Evolutionary conservation across 768 basidiomycete species (phyloP).

Genomic region (Leccinellum rugosiceps): DNA sequence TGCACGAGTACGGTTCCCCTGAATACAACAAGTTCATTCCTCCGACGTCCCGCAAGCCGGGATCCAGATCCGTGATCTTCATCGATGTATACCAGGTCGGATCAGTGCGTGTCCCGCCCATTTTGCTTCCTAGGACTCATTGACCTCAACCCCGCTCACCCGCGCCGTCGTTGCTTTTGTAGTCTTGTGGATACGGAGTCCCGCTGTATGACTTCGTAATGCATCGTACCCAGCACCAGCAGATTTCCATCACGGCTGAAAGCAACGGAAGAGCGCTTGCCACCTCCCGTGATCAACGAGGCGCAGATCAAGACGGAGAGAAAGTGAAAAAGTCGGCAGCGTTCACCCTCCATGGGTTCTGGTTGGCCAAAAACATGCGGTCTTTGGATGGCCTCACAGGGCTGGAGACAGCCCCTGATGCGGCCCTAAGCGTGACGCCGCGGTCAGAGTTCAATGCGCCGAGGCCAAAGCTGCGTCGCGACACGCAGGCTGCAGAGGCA

Average conservation of each 20-base stretch:
- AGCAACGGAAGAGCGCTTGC: slow-evolving; percentile 31
- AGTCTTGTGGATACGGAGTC: slow-evolving; percentile 70
- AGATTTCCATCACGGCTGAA: slow-evolving; percentile 41
- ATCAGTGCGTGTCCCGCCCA: slow-evolving; percentile 30
- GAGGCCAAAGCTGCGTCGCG: slow-evolving; percentile 12
- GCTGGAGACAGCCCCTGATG: slow-evolving; percentile 30
- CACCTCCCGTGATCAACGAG: background rate
- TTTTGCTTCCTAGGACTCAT: background rate
- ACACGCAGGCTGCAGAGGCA: background rate
- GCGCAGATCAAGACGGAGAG: background rate
- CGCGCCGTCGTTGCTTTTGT: too few relatives aligned
- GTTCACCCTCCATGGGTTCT: slow-evolving; percentile 50
- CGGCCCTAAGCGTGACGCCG: slow-evolving; percentile 5
- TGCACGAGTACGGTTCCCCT: slow-evolving; percentile 60
- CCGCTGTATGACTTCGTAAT: slow-evolving; percentile 58
- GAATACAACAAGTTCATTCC: slow-evolving; percentile 57
- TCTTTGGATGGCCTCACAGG: slow-evolving; percentile 63
- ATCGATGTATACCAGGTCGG: slow-evolving; percentile 59
- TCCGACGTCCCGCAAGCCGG: slow-evolving; percentile 45
- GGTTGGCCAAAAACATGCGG: slow-evolving; percentile 44
- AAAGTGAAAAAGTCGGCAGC: background rate
- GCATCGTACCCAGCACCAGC: slow-evolving; percentile 51
- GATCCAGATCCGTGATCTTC: slow-evolving; percentile 59
- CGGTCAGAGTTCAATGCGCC: slow-evolving; percentile 18
- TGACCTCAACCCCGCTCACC: too few relatives aligned